Evolutionary conservation across 345 rosid species (phyloP), one percentile per base, ranked within the genome.

Genomic region (Ailanthus altissimus): DNA sequence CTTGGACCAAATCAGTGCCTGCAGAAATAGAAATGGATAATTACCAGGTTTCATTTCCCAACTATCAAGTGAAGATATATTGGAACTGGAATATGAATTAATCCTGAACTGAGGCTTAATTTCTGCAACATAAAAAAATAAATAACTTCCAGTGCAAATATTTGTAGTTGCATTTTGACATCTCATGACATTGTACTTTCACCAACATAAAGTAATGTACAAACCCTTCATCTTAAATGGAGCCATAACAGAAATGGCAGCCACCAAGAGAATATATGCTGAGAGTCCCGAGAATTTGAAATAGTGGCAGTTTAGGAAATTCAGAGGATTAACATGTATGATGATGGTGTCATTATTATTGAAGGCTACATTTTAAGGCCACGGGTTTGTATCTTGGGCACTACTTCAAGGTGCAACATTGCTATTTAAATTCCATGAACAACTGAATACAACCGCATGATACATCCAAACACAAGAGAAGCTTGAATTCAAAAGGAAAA

Each of bases 1-100:
- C 85, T 95, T 95, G 86, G 99, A 92, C 99, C 99, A 95, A 81
- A 95, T 95, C 80, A 93, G 82, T 28, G 99, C 99, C 99, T 95
- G 91, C 78, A 77, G n/a, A 74, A 78, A 70, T 32, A n/a, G 38
- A 49, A 76, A 66, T 18, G 13, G 32, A 15, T 23, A 28, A 79
- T 51, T 47, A 73, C 58, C 61, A 58, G 14, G 66, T 67, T 26
- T 57, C 76, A 42, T 42, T 40, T 47, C n/a, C 70, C 25, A 28
- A 58, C 43, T 38, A 61, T 57, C 25, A 63, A 49, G 74, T 66
- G 36, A 20, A 38, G 61, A 80, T 63, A 28, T 71, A 51, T n/a
- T 25, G 15, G 49, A 82, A 63, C 47, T 58, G 62, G 40, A 78
- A 53, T 12, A 38, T 53, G 15, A 65, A 13, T 62, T 28, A 45